Evolutionary conservation across 2,329 filamentous ascomycete genomes (phyloP).

Genomic region (Penicillium fuscoglaucum): DNA sequence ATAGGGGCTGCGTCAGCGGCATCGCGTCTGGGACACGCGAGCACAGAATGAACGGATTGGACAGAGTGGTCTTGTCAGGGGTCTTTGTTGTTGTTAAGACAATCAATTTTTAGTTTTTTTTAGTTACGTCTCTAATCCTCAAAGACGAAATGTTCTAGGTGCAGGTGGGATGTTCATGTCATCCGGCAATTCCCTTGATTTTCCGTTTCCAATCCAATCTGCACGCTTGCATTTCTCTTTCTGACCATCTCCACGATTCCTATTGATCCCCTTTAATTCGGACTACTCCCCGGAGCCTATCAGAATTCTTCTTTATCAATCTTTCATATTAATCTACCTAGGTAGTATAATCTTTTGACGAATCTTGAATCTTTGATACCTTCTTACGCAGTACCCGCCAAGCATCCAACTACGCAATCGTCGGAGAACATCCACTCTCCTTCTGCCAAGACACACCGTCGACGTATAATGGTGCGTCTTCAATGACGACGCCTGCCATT

Average conservation of each 20-base stretch:
- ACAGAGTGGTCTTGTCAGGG: conserved; percentile 27
- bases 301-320: not conserved
- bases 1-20: conserved; percentile 43
- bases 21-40: conserved; percentile 29
- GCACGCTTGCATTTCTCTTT: conserved; percentile 2
- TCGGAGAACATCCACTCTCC: conserved; percentile 6
- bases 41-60: conserved; percentile 19
- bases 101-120: not conserved
- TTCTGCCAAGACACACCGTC: conserved; percentile 13
- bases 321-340: not conserved
- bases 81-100: not conserved
- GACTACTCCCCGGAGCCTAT: not conserved
- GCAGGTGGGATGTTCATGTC: conserved; percentile 18
- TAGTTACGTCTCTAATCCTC: not conserved
- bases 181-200: conserved; percentile 26
- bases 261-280: not conserved
- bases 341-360: not conserved
- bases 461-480: conserved; percentile 34
- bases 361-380: not conserved
- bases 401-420: conserved; percentile 14
- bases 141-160: not conserved
- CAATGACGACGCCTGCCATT: conserved; percentile 71
- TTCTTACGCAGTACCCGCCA: conserved; percentile 2
- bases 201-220: conserved; percentile 12
- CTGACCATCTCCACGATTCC: not conserved